Evolutionary conservation across 169 alveolate species (phyloP), one percentile per base, ranked within the genome.

Genomic region (Plasmodium blacklocki): DNA sequence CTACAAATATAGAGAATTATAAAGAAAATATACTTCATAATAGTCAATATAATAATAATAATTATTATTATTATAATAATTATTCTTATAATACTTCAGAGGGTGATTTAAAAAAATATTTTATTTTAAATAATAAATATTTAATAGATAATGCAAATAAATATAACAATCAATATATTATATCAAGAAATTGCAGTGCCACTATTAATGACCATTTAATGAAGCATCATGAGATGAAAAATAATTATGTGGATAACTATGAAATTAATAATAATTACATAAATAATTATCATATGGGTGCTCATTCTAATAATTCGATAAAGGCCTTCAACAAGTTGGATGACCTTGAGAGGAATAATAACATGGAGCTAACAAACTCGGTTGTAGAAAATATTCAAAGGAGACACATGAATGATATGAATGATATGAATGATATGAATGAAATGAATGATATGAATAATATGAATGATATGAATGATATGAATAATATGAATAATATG

Each of bases 101-200:
- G n/a, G n/a, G 21, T 12, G 21, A 52, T 52, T n/a, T 52, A 3
- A 52, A 52, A 52, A 52, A 52, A 52, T 52, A 52, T 15, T 15
- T 52, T 52, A 12, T 52, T 52, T 52, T 52, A 52, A 52, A 52
- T 52, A 39, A 39, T 39, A 52, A 52, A 15, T 52, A 52, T 15
- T n/a, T 52, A 52, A 52, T 52, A n/a, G 62, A 52, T 3, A 52
- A 52, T 52, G n/a, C 62, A n/a, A 52, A 52, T 52, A 52, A 52
- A 15, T 52, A 52, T 52, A 52, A 52, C 21, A 49, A 66, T 43
- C 56, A 66, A 14, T 45, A 18, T 18, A 14, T 66, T n/a, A 45
- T 39, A 8, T 32, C 63, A 18, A 29, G 26, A 59, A 23, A 32
- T 14, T 15, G 39, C 12, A 74, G 58, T 18, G 15, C 29, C 12